These are phyloP conservation scores for Phytopythium aichiense DNA, from an alignment of 352 stramenopile genomes.

Conservation along the genomic window DNA sequence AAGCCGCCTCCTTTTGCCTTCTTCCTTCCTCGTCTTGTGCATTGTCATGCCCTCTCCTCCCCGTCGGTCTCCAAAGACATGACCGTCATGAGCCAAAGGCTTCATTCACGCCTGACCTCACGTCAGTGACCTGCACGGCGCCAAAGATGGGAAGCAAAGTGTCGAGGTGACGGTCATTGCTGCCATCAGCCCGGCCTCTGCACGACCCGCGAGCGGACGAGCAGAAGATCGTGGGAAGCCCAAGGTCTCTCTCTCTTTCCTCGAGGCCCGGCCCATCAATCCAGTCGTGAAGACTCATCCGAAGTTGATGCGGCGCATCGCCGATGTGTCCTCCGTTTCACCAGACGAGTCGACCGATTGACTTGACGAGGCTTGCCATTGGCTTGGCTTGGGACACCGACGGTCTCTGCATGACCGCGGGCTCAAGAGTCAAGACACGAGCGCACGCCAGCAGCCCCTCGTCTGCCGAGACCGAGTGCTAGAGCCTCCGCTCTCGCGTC, in stretches of 20 bases:
- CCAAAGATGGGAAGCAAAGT: background rate
- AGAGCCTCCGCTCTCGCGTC: too few relatives aligned
- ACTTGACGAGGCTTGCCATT: background rate
- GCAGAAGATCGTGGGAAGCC: background rate
- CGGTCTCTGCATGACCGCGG: too few relatives aligned
- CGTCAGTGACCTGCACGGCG: background rate
- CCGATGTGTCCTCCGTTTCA: conserved; percentile 1
- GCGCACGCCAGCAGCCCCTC: too few relatives aligned
- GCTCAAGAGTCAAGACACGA: too few relatives aligned
- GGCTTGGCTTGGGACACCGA: too few relatives aligned
- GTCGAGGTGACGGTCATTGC: background rate
- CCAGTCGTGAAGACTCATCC: conserved; percentile 4
- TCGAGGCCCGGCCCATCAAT: background rate
- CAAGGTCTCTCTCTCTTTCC: background rate
- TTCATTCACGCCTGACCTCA: too few relatives aligned
- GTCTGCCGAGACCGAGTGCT: too few relatives aligned
- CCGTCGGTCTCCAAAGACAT: too few relatives aligned
- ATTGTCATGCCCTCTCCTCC: background rate
- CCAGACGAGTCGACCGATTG: conserved; percentile 1
- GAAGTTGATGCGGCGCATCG: conserved; percentile 1
- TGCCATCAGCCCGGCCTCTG: background rate
- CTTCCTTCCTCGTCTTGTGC: background rate
- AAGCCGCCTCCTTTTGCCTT: background rate
- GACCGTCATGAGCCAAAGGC: too few relatives aligned
- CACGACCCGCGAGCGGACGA: background rate